Conservation (phyloP, 768 basidiomycete species). For the Kondoa malvinella region DNA sequence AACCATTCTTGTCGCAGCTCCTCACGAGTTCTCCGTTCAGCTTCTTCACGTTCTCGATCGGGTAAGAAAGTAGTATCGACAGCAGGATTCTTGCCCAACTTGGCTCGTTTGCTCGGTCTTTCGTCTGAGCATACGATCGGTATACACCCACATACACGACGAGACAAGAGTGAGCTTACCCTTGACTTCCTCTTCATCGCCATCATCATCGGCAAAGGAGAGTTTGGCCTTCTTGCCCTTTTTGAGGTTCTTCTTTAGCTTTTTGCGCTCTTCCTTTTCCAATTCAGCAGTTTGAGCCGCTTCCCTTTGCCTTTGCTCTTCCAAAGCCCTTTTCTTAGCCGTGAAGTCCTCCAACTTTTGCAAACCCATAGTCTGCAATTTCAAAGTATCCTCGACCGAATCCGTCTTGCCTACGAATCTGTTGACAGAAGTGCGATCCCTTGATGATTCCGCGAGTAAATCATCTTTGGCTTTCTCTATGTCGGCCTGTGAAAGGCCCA, state of each 20-base stretch:
- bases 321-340: constrained; percentile 66
- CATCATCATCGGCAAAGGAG: constrained; percentile 81
- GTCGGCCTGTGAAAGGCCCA: constrained; percentile 55
- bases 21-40: constrained; percentile 74
- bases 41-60: constrained; percentile 89
- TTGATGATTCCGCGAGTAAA: constrained; percentile 50
- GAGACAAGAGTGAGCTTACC: constrained; percentile 1
- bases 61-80: constrained; percentile 98
- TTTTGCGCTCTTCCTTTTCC: constrained; percentile 40
- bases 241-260: constrained; percentile 73
- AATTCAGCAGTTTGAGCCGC: constrained; percentile 60
- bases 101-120: constrained; percentile 35
- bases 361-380: constrained; percentile 77
- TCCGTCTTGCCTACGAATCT: constrained; percentile 90
- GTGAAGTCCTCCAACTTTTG: constrained; percentile 86
- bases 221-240: constrained; percentile 85
- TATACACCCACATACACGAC: background rate
- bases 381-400: constrained; percentile 80
- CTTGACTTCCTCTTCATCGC: constrained; percentile 35
- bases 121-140: background rate
- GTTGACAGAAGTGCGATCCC: constrained; percentile 43
- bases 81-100: constrained; percentile 80
- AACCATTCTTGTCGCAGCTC: constrained; percentile 80
- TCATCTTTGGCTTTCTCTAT: constrained; percentile 60
- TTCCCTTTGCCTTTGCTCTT: constrained; percentile 77